phyloP scores from a whole-genome alignment of 1,139 yeast genomes.

The Taphrina deformans region DNA sequence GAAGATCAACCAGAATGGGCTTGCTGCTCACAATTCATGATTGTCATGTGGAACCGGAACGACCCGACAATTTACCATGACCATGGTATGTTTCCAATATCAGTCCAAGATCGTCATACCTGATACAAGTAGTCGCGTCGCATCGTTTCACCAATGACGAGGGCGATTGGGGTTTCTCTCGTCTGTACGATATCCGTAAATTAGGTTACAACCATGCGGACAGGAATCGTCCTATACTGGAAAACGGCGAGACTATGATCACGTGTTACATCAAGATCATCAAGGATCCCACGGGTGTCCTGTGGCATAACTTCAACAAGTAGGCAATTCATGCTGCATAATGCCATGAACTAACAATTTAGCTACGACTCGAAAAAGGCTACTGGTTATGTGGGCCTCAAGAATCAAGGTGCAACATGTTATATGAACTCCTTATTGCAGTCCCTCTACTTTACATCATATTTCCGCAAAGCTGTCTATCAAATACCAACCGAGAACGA shows the following conservation, averaged over 20 bases:
- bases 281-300: constrained; percentile 87
- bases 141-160: constrained; percentile 76
- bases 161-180: constrained; percentile 94
- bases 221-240: constrained; percentile 51
- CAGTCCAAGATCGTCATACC: background rate
- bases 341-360: constrained; percentile 45
- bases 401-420: constrained; percentile 97
- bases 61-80: constrained; percentile 56
- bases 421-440: constrained; percentile 88
- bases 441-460: constrained; percentile 81
- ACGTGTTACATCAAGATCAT: constrained; percentile 75
- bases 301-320: constrained; percentile 75
- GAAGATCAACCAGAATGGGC: constrained; percentile 59
- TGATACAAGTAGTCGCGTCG: constrained; percentile 53
- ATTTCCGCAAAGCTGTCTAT: constrained; percentile 75
- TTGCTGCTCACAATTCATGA: constrained; percentile 84
- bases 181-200: constrained; percentile 61
- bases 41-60: constrained; percentile 79
- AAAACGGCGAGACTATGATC: constrained; percentile 62
- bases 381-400: constrained; percentile 90
- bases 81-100: constrained; percentile 43
- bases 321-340: constrained; percentile 37
- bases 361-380: constrained; percentile 77
- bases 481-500: constrained; percentile 77
- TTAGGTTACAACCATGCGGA: constrained; percentile 39